Evolutionary conservation across 352 stramenopile genomes (phyloP), one percentile per base, ranked within the genome.

Genomic region (Elongisporangium undulatum): DNA sequence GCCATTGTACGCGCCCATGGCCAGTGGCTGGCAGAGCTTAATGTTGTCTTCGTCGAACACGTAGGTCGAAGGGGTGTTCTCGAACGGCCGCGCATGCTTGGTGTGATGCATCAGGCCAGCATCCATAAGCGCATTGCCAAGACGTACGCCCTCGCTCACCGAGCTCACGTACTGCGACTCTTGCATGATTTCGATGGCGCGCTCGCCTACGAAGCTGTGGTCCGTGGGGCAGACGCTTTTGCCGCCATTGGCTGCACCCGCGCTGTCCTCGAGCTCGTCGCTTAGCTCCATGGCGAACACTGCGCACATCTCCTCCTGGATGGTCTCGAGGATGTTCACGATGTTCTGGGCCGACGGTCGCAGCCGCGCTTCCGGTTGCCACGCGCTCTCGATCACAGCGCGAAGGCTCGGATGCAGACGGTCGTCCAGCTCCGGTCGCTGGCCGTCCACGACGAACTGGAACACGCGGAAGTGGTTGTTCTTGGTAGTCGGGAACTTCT

Each of bases 51-150:
- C 71, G 34, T 85, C 72, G 39, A 82, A 81, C 55, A 66, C 82
- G 49, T 80, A 82, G 20, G 80, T 63, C 50, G 71, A 55, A 7
- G 68, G 60, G 0, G 75, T 66, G 49, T 56, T 51, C 34, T 83
- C 71, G 56, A 86, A 83, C n/a, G 71, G 67, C 4, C 59, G 60
- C 16, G 66, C 53, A 29, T 88, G 78, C 53, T 85, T 84, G 20
- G 66, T 54, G 61, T 88, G 78, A 53, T 86, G 78, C 34, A 86
- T 61, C 29, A 83, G 55, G 12, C 75, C 75, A 6, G 75, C 74
- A 58, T 88, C 75, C 78, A 88, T 86, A 29, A 89, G 66, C 13
- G 74, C 74, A 51, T 89, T 87, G 23, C 79, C 79, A n/a, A 89
- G 45, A n/a, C 74, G 76, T 3, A 83, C 55, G 34, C 69, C 76